Evolutionary conservation across 2,329 filamentous ascomycete genomes (phyloP), one percentile per base, ranked within the genome.

Genomic region (Lecanicillium sp.): DNA sequence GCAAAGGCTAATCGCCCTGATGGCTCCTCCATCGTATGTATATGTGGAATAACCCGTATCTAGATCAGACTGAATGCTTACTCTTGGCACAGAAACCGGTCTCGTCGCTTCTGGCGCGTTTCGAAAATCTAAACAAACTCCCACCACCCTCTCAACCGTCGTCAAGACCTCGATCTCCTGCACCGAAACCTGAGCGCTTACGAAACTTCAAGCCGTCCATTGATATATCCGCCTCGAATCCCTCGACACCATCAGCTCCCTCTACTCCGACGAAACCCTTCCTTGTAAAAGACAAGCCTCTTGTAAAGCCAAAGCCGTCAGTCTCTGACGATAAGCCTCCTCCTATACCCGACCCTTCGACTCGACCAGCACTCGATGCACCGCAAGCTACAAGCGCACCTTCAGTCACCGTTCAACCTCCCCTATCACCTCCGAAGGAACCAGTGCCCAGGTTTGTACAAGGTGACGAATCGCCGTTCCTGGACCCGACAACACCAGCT

Each of bases 61-160:
- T n/a, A 14, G 1, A 4, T 27, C 17, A 8, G 12, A 9, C 17
- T 16, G 3, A 9, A 4, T 47, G 43, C 58, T 62, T 45, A 59
- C 45, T 33, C 15, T 20, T 15, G 8, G 36, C 22, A 5, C 46
- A 87, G 83, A 85, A 80, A 65, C 84, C 86, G 18, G 85, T 92
- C 36, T 92, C 85, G 37, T 89, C 85, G 37, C 68, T 92, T 44
- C 75, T 81, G 45, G 85, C 83, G 46, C 80, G 84, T 51, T 92
- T 90, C 58, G 85, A 92, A 67, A 86, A 82, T 55, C 78, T 90
- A 49, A 54, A 52, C 44, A 52, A 48, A 38, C 43, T 45, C 37
- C 46, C 44, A 44, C 36, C 40, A 35, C 45, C 49, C 12, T 32
- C 48, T 30, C 42, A 51, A 35, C 46, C 52, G 34, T 47, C 53